Percentiles rank a stretch among this genome's conserved stretches.
phyloP scores from a whole-genome alignment of 768 basidiomycete species.

The Artomyces pyxidatus region DNA sequence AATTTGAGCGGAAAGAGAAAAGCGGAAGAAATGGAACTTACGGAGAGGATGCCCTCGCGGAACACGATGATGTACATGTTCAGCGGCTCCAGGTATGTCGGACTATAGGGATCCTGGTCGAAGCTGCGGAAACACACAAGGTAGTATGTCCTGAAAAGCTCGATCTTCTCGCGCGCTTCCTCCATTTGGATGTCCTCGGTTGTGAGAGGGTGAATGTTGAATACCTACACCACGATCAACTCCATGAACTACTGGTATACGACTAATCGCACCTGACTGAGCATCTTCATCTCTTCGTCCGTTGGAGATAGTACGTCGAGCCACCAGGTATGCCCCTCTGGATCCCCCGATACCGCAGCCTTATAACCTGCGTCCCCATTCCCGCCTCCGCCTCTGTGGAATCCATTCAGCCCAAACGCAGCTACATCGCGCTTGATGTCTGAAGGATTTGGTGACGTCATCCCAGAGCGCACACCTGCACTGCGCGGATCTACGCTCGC shows the following conservation, averaged over 20 bases:
- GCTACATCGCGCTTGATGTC: neutral
- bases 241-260: neutral
- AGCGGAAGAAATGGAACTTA: conserved; percentile 28
- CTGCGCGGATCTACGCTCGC: conserved; percentile 2
- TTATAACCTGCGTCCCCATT: neutral
- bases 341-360: neutral
- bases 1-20: neutral
- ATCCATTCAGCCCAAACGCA: neutral
- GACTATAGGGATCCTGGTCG: conserved; percentile 96
- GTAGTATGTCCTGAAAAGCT: conserved; percentile 97
- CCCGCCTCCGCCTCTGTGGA: neutral
- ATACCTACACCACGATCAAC: conserved; percentile 59
- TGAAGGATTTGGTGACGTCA: neutral
- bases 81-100: conserved; percentile 93
- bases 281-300: conserved; percentile 96
- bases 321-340: conserved; percentile 64
- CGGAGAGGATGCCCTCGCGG: conserved; percentile 91
- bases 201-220: conserved; percentile 93
- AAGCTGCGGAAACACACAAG: conserved; percentile 98
- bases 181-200: conserved; percentile 99
- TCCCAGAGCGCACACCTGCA: neutral
- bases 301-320: conserved; percentile 89
- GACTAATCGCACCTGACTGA: conserved; percentile 61
- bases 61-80: conserved; percentile 99
- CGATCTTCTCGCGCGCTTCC: conserved; percentile 99